A percentile compares a stretch with the other conserved stretches of the same genome.
These are phyloP conservation scores for Daldinia sp. DNA, from an alignment of 2,329 filamentous ascomycete species.

Conservation along the genomic window DNA sequence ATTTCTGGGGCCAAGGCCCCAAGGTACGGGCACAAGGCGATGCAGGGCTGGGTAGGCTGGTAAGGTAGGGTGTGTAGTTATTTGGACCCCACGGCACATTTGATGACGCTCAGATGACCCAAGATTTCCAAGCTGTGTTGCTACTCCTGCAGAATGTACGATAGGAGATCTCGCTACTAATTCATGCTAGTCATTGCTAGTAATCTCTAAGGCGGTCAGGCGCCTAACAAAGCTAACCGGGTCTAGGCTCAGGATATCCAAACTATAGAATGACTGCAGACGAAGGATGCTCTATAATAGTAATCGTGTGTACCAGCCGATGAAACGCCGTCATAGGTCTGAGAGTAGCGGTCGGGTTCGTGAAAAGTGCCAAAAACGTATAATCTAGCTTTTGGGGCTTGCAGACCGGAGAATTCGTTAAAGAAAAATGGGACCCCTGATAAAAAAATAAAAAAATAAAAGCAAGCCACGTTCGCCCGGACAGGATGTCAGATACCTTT, in stretches of 20 bases:
- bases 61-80: conserved; percentile 31
- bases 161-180: conserved; percentile 42
- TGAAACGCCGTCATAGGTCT: conserved; percentile 31
- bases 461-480: conserved; percentile 5
- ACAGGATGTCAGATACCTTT: conserved; percentile 34
- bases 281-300: conserved; percentile 32
- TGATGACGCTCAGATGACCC: conserved; percentile 44
- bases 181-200: conserved; percentile 44
- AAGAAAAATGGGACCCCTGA: conserved; percentile 6
- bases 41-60: conserved; percentile 5
- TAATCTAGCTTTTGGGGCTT: conserved; percentile 10
- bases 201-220: conserved; percentile 45
- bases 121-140: conserved; percentile 35
- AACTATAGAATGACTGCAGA: conserved; percentile 43
- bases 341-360: conserved; percentile 36
- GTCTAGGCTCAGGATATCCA: conserved; percentile 34
- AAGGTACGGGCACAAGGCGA: conserved; percentile 25
- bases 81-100: conserved; percentile 39
- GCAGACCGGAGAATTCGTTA: conserved; percentile 15
- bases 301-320: conserved; percentile 34
- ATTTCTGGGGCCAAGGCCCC: conserved; percentile 38
- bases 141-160: conserved; percentile 40
- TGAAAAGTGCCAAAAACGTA: background rate
- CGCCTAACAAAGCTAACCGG: conserved; percentile 36
- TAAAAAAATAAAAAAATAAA: background rate